Percentiles rank a stretch among this genome's conserved stretches.
phyloP scores from a whole-genome alignment of 768 basidiomycete genomes.

The Psilocybe cyanescens region DNA sequence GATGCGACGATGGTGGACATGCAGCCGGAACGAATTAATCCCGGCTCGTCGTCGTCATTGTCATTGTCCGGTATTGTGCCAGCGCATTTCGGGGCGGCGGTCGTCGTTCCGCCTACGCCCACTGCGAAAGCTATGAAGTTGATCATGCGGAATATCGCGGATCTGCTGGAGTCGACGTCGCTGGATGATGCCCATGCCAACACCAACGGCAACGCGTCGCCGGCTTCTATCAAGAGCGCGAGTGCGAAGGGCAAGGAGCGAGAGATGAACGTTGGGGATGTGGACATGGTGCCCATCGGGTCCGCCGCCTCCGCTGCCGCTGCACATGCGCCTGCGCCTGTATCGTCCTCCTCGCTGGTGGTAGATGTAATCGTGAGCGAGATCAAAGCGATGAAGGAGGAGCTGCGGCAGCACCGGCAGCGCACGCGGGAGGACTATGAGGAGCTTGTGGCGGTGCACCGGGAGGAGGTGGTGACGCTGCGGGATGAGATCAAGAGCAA shows the following conservation, averaged over 20 bases:
- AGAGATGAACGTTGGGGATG: conserved; percentile 7
- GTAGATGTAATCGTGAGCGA: conserved; percentile 18
- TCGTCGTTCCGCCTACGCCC: conserved; percentile 1
- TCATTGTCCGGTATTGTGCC: too few species aligned
- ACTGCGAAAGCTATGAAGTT: conserved; percentile 22
- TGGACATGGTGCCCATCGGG: neutral
- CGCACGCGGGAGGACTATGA: conserved; percentile 15
- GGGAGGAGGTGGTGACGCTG: conserved; percentile 11
- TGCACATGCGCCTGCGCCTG: neutral
- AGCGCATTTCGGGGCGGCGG: too few species aligned
- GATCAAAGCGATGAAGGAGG: conserved; percentile 23
- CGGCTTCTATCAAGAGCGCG: neutral
- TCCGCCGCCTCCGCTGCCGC: neutral
- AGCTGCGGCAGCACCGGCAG: conserved; percentile 13
- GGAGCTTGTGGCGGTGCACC: conserved; percentile 10
- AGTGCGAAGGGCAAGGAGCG: conserved; percentile 20
- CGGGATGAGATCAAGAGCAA: conserved; percentile 8
- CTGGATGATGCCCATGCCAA: neutral
- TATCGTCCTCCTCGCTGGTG: conserved; percentile 7
- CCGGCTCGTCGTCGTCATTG: too few species aligned
- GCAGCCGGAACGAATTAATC: neutral
- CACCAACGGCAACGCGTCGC: too few species aligned
- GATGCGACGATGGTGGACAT: conserved; percentile 19
- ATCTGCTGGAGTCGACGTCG: conserved; percentile 20
- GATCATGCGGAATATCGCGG: conserved; percentile 26